These are phyloP conservation scores for Kalanchoe fedtschenkoi DNA, from an alignment of 164 flowering plant genomes.

Conservation along the genomic window DNA sequence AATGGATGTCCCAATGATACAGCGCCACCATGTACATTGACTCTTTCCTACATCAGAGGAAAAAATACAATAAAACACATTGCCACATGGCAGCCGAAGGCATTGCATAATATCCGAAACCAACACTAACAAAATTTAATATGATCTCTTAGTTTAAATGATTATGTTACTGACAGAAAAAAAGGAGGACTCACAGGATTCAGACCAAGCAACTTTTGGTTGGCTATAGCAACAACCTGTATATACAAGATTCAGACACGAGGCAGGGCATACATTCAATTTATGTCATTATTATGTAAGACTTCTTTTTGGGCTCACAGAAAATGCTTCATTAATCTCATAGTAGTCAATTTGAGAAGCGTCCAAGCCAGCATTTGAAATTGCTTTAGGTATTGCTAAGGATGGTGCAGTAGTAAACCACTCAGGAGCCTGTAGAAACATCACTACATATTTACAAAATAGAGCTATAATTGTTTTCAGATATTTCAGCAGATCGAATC, in stretches of 20 bases:
- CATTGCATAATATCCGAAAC: not conserved
- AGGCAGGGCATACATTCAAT: not conserved
- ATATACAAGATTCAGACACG: not conserved
- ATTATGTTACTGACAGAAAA: not conserved
- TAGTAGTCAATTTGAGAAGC: slow-evolving; percentile 81
- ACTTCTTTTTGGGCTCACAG: slow-evolving; percentile 39
- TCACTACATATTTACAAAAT: not conserved
- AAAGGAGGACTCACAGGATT: slow-evolving; percentile 46
- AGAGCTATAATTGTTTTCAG: not conserved
- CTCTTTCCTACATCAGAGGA: slow-evolving; percentile 37
- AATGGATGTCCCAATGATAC: slow-evolving; percentile 96
- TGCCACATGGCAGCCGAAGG: not conserved
- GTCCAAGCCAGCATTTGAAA: slow-evolving; percentile 72
- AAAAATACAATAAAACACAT: not conserved
- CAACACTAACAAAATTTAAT: not conserved
- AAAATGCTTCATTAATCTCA: slow-evolving; percentile 95
- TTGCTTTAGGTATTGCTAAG: slow-evolving; percentile 94
- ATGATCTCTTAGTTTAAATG: not conserved
- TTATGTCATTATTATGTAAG: not conserved
- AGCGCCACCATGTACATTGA: slow-evolving; percentile 93
- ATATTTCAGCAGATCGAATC: not conserved
- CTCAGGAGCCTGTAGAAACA: slow-evolving; percentile 73
- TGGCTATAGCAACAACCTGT: slow-evolving; percentile 95
- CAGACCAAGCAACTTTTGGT: slow-evolving; percentile 74
- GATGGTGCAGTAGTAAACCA: slow-evolving; percentile 87